These are phyloP conservation scores for Aspergillus latus DNA, from an alignment of 2,329 filamentous ascomycete genomes.

Conservation along the genomic window DNA sequence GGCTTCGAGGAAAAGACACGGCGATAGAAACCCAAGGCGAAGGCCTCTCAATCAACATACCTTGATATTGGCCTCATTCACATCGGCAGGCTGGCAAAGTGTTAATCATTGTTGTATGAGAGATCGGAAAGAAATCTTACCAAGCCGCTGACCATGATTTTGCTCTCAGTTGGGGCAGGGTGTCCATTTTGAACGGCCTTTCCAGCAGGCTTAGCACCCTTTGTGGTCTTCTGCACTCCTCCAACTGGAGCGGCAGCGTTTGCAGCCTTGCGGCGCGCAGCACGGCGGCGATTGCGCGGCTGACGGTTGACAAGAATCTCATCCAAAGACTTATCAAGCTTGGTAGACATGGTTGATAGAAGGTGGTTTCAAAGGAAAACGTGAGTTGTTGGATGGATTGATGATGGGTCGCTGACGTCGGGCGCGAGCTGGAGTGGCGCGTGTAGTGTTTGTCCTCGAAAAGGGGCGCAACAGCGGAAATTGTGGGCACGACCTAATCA, in stretches of 20 bases:
- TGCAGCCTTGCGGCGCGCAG: conserved; percentile 33
- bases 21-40: conserved; percentile 71
- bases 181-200: conserved; percentile 65
- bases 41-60: conserved; percentile 95
- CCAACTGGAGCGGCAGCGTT: conserved; percentile 70
- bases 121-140: conserved; percentile 60
- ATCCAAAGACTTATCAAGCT: conserved; percentile 95
- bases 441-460: conserved; percentile 6
- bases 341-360: conserved; percentile 72
- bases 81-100: conserved; percentile 78
- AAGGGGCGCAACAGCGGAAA: conserved; percentile 7
- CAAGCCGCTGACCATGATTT: conserved; percentile 98
- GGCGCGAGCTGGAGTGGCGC: conserved; percentile 17
- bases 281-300: conserved; percentile 51
- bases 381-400: conserved; percentile 6
- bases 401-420: conserved; percentile 12
- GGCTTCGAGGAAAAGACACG: conserved; percentile 50
- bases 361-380: conserved; percentile 10
- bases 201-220: conserved; percentile 41
- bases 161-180: conserved; percentile 71
- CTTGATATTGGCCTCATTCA: conserved; percentile 97
- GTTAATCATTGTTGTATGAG: conserved; percentile 37
- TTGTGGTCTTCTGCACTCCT: conserved; percentile 78
- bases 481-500: not conserved
- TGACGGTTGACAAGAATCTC: conserved; percentile 84